These are phyloP conservation scores for Malassezia psittaci DNA, from an alignment of 1,284 basidiomycete genomes.

Conservation along the genomic window DNA sequence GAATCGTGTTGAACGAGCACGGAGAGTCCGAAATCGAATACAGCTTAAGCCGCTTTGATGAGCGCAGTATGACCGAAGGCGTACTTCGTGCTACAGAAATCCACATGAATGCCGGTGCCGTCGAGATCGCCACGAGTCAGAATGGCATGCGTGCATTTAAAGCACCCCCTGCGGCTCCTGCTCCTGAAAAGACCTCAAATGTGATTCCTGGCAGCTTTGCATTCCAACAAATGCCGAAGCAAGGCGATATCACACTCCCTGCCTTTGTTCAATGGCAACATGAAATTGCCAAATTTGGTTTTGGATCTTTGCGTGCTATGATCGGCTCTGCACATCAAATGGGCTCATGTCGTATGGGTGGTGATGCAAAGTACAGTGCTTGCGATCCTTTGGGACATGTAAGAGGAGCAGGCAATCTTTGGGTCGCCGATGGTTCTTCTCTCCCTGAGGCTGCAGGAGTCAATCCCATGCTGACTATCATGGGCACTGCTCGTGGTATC, in stretches of 20 bases:
- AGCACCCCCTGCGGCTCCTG: constrained; percentile 9
- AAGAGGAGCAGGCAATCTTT: constrained; percentile 50
- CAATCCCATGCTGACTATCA: constrained; percentile 51
- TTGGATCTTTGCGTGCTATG: constrained; percentile 20
- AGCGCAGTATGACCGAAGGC: constrained; percentile 45
- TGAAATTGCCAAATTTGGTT: constrained; percentile 31
- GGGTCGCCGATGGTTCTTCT: constrained; percentile 50
- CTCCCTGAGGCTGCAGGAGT: constrained; percentile 50
- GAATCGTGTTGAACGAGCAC: constrained; percentile 47
- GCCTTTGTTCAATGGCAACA: constrained; percentile 38
- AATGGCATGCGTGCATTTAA: constrained; percentile 31
- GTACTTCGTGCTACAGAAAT: constrained; percentile 48
- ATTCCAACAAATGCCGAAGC: constrained; percentile 24
- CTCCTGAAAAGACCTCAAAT: constrained; percentile 9
- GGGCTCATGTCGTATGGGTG: constrained; percentile 50
- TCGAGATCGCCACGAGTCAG: constrained; percentile 48
- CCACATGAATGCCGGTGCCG: constrained; percentile 49
- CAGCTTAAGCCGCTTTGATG: constrained; percentile 48
- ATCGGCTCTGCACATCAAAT: constrained; percentile 48
- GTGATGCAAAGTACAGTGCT: constrained; percentile 41
- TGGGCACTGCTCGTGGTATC: constrained; percentile 37
- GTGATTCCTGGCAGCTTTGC: constrained; percentile 30
- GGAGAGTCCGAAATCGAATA: constrained; percentile 49
- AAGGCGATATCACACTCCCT: constrained; percentile 30
- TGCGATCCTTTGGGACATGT: constrained; percentile 50